Evolutionary conservation across 2,329 filamentous ascomycete genomes (phyloP), one percentile per base, ranked within the genome.

Genomic region (Aureobasidium sp.): DNA sequence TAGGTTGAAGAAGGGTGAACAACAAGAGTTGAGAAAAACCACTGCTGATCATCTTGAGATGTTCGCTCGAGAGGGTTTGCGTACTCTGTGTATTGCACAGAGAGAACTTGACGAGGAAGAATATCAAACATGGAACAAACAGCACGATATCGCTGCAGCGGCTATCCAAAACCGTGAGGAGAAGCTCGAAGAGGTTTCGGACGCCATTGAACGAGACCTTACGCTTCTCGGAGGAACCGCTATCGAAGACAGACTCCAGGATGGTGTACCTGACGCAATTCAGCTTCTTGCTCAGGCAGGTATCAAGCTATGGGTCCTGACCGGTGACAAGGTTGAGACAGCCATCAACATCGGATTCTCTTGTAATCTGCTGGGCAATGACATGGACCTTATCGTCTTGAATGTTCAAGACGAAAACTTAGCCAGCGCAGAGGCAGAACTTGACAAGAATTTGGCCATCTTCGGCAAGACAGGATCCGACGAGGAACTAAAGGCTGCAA

Each of bases 281-380:
- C 89, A 88, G 54, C 78, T 99, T 46, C 84, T 99, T 57, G 93
- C 88, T 31, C 85, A 91, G 69, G 94, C 94, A 58, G 95, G 95
- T 72, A 96, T 99, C 75, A 99, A 99, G 75, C 83, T 99, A 8
- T 99, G 94, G 94, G 94, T 99, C 58, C 78, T 99, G 65, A 99
- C 94, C 17, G 94, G 95, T 64, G 94, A 99, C 80, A 99, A 97
- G 75, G 93, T 97, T 33, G 94, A 99, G 76, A 99, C 94, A 25
- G 94, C 95, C 61, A 99, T 99, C 84, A 99, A 99, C 76, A 99
- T 99, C 70, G 94, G 94, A 2, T 99, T 97, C 75, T 99, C 95
- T 11, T 99, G 95, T 78, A 99, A 99, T 68, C 81, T 99, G 33
- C 83, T 99, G 60, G 91, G 93, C 75, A 99, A 96, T 73, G 90